Evolutionary conservation across 306 rosid species (phyloP), one percentile per base, ranked within the genome.

Genomic region (Malus asiatica): DNA sequence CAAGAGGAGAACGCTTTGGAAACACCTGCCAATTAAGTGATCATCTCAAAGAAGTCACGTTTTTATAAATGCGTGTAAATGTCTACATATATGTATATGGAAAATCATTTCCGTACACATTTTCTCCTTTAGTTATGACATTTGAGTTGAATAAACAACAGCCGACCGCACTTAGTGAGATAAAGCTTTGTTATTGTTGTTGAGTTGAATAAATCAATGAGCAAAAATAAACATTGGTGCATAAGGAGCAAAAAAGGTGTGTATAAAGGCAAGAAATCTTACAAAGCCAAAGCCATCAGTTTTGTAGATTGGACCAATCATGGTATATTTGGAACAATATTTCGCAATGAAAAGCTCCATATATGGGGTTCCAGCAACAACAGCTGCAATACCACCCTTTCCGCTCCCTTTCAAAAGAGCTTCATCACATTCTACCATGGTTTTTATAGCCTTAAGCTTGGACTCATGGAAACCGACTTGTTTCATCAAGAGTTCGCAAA

Each of bases 221-320:
- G 42, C 42, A 38, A 38, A 38, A 38, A 38, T 38, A 38, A 38
- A 38, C 42, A 38, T 1, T 38, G 42, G 42, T 38, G 42, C 42
- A 38, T 38, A 38, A 38, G 42, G 42, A 38, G 42, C 38, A 33
- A 33, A 33, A 33, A 33, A 33, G 38, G 38, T 33, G 38, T 33
- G 38, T 33, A 33, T 33, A 33, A 33, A 33, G 40, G 9, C 25
- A 45, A 59, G 27, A 66, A 69, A 67, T 69, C 86, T 89, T 73
- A 89, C 94, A 77, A 87, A 89, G 15, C 79, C 95, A 76, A 83
- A 86, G 23, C 95, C 92, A 3, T 81, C 88, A 0, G 86, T 80
- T 76, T 77, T 80, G 40, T 80, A 86, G 63, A 61, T 79, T 1
- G 91, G 87, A 38, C 82, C 87, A 62, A 86, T 76, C 85, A 86